phyloP scores from a whole-genome alignment of 208 protist species.

The Leishmania amazonensis region DNA sequence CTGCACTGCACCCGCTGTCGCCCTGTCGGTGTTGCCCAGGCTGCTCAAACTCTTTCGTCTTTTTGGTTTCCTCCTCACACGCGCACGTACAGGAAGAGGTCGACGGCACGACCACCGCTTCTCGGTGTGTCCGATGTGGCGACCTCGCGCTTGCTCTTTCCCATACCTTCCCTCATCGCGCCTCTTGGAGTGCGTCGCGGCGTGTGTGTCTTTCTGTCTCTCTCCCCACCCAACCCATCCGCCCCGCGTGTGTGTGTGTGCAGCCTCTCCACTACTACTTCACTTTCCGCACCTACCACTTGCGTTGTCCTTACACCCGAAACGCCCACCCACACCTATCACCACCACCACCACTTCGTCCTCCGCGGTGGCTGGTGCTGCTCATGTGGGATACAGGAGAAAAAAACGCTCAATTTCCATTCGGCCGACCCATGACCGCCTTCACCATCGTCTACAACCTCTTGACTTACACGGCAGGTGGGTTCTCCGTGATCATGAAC shows the following conservation, averaged over 20 bases:
- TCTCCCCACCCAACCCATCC: not conserved
- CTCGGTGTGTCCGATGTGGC: not conserved
- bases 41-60: not conserved
- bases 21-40: not conserved
- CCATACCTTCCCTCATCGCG: not conserved
- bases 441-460: constrained; percentile 39
- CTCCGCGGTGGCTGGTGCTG: not conserved
- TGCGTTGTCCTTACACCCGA: not conserved
- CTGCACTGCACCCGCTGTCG: not conserved
- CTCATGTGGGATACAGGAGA: not conserved
- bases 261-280: not conserved
- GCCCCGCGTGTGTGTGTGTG: not conserved
- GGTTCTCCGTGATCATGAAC: constrained; percentile 58
- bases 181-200: not conserved
- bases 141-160: not conserved
- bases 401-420: not conserved
- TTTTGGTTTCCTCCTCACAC: not conserved
- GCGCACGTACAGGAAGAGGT: not conserved
- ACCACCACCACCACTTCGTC: not conserved
- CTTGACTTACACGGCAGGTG: constrained; percentile 49
- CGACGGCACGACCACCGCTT: not conserved
- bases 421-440: constrained; percentile 11
- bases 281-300: not conserved
- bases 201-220: not conserved
- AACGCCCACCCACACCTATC: not conserved